phyloP scores from a whole-genome alignment of 1,139 yeast species.

The Yamadazyma dendronema region DNA sequence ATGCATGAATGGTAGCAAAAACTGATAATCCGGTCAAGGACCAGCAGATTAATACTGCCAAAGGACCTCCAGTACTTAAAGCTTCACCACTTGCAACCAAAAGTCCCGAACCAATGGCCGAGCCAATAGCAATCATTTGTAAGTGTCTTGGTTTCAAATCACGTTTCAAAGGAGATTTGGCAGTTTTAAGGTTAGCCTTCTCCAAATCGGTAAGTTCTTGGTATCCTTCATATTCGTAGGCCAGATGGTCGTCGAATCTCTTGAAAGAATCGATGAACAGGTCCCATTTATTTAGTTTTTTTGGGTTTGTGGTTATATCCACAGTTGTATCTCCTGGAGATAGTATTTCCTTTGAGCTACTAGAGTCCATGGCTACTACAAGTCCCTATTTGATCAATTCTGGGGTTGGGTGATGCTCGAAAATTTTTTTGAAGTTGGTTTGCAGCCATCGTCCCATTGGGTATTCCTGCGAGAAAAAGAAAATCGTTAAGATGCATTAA shows the following conservation, averaged over 20 bases:
- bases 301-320: not conserved
- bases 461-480: not conserved
- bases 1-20: constrained; percentile 38
- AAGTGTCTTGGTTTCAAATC: constrained; percentile 33
- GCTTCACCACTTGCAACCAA: constrained; percentile 34
- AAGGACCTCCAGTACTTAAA: constrained; percentile 62
- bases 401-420: not conserved
- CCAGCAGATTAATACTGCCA: constrained; percentile 59
- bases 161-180: constrained; percentile 39
- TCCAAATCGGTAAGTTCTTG: constrained; percentile 32
- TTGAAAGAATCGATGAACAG: constrained; percentile 41
- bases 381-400: not conserved
- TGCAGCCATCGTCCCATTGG: constrained; percentile 4
- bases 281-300: constrained; percentile 27
- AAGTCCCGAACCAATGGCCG: constrained; percentile 67
- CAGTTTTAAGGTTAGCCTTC: constrained; percentile 34
- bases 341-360: constrained; percentile 1
- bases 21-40: constrained; percentile 25
- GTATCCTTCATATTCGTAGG: constrained; percentile 21
- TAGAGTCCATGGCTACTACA: constrained; percentile 2
- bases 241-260: constrained; percentile 14
- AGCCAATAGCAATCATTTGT: constrained; percentile 78
- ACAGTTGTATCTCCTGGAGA: not conserved
- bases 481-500: not conserved
- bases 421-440: constrained; percentile 1